Conservation (phyloP, 2,329 filamentous ascomycete species). For the Pleoardoris graminearum region DNA sequence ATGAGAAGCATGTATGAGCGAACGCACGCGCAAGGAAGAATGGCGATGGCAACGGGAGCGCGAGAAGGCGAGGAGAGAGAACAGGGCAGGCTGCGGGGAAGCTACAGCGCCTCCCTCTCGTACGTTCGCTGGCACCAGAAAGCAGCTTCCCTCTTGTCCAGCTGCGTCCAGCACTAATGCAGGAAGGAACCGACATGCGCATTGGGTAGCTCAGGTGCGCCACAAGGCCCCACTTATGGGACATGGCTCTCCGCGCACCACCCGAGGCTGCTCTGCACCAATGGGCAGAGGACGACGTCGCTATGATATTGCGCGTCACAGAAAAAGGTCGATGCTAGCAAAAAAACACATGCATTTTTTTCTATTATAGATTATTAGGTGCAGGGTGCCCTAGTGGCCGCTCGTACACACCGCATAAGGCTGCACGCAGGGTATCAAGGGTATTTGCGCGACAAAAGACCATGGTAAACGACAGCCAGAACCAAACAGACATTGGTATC, state of each 20-base stretch:
- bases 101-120: neutral
- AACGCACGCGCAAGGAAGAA: neutral
- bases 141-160: neutral
- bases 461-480: conserved; percentile 34
- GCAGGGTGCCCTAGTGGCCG: conserved; percentile 46
- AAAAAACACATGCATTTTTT: conserved; percentile 29
- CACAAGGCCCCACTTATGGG: too few species aligned
- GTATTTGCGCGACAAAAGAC: conserved; percentile 45
- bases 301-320: neutral
- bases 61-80: too few species aligned
- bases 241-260: too few species aligned
- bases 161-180: neutral
- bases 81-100: conserved; percentile 4
- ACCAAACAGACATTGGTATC: conserved; percentile 43
- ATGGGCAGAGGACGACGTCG: neutral
- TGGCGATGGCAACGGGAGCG: neutral
- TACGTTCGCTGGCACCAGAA: too few species aligned
- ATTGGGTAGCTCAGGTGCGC: neutral
- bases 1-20: neutral
- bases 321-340: too few species aligned
- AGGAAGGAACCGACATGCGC: neutral
- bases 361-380: conserved; percentile 48
- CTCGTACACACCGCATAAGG: conserved; percentile 48
- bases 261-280: too few species aligned
- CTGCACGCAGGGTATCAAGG: conserved; percentile 48